These are phyloP conservation scores for Coelastrella sp. DNA, from an alignment of 139 green algal species.

Conservation along the genomic window DNA sequence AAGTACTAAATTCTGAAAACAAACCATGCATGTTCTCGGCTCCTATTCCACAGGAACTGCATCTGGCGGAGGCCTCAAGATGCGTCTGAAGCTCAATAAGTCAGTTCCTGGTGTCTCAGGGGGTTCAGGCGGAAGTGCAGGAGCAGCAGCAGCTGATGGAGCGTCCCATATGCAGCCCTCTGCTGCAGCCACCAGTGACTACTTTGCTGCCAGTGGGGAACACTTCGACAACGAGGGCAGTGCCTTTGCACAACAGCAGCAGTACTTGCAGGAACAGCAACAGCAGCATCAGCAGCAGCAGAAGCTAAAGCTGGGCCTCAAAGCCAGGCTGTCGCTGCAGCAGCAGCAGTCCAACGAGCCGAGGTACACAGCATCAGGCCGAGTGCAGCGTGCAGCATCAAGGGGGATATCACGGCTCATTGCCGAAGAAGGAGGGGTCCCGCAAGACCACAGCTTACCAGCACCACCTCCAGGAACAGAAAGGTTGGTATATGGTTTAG, in stretches of 20 bases:
- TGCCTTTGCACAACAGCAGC: background rate
- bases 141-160: constrained; percentile 27
- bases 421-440: constrained; percentile 38
- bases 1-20: no score
- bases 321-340: constrained; percentile 2
- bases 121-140: background rate
- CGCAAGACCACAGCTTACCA: constrained; percentile 27
- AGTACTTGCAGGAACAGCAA: constrained; percentile 1
- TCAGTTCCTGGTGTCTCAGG: background rate
- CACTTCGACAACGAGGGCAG: background rate
- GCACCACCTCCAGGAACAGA: constrained; percentile 28
- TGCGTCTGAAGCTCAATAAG: background rate
- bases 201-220: background rate
- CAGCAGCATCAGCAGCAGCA: constrained; percentile 20
- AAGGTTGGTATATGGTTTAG: background rate
- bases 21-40: no score
- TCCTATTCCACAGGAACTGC: background rate
- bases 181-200: background rate
- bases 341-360: constrained; percentile 7
- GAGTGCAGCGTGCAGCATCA: constrained; percentile 25
- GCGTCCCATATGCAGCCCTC: background rate
- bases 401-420: constrained; percentile 33
- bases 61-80: background rate
- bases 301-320: background rate
- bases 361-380: constrained; percentile 30